These are phyloP conservation scores for Ceratocystis diversiconidia DNA, from an alignment of 2,329 filamentous ascomycete genomes.

Conservation along the genomic window DNA sequence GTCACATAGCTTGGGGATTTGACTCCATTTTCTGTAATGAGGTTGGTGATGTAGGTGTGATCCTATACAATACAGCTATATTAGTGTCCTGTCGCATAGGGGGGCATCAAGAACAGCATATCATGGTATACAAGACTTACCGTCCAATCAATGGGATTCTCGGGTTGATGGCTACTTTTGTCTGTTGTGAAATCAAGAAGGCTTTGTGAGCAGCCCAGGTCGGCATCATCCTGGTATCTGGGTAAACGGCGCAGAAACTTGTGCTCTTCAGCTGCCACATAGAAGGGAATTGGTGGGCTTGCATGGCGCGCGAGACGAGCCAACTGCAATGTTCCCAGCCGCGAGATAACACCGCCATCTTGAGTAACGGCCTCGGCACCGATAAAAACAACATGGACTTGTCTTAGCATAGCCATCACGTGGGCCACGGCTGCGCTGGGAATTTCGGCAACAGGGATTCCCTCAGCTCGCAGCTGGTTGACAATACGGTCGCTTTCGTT, in stretches of 20 bases:
- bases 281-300: slow-evolving; percentile 54
- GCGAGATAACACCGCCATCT: slow-evolving; percentile 82
- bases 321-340: slow-evolving; percentile 76
- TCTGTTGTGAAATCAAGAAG: slow-evolving; percentile 59
- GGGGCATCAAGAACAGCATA: not conserved
- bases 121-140: slow-evolving; percentile 31
- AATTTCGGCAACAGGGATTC: slow-evolving; percentile 60
- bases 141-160: slow-evolving; percentile 55
- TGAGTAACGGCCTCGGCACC: slow-evolving; percentile 80
- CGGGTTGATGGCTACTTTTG: slow-evolving; percentile 30
- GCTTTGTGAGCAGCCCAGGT: slow-evolving; percentile 64
- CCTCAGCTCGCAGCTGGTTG: slow-evolving; percentile 51
- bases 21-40: slow-evolving; percentile 64
- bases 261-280: slow-evolving; percentile 87
- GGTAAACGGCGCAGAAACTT: slow-evolving; percentile 78
- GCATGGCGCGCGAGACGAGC: slow-evolving; percentile 58
- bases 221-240: slow-evolving; percentile 51
- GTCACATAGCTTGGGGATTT: slow-evolving; percentile 56
- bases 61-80: slow-evolving; percentile 13
- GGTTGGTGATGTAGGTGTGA: slow-evolving; percentile 44
- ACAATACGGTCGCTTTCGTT: slow-evolving; percentile 59
- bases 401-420: slow-evolving; percentile 42
- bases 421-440: slow-evolving; percentile 58
- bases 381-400: slow-evolving; percentile 52
- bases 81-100: slow-evolving; percentile 21